Conservation (phyloP, 768 basidiomycete genomes). For the Serendipita sp. region DNA sequence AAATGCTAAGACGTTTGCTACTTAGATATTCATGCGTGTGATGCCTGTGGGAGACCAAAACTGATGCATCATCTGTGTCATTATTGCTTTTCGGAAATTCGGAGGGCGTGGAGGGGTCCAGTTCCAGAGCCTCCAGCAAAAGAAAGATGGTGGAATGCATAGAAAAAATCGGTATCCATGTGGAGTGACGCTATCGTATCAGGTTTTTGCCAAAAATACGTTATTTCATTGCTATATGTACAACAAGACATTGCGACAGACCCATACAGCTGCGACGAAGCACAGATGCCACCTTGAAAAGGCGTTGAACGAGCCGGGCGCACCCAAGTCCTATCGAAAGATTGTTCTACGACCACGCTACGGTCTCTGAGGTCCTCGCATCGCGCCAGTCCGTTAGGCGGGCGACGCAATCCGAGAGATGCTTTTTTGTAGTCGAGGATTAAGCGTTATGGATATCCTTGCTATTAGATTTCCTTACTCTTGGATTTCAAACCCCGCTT, state of each 20-base stretch:
- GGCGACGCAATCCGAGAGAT: conserved; percentile 76
- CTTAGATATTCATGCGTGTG: conserved; percentile 76
- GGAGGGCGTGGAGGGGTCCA: conserved; percentile 42
- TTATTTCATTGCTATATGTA: conserved; percentile 30
- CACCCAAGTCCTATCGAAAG: conserved; percentile 78
- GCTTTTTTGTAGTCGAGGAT: conserved; percentile 60
- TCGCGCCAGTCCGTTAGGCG: conserved; percentile 52
- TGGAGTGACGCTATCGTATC: background rate
- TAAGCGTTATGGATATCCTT: conserved; percentile 41
- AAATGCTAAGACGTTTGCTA: conserved; percentile 9
- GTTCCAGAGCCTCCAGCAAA: background rate
- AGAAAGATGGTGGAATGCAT: conserved; percentile 4
- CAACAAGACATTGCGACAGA: conserved; percentile 82
- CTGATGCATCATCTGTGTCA: conserved; percentile 80
- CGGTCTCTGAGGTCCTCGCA: conserved; percentile 81
- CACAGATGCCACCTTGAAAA: conserved; percentile 29
- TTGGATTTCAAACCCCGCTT: no score
- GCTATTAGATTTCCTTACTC: no score
- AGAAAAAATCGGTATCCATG: no score
- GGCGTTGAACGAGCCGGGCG: conserved; percentile 32
- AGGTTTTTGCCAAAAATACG: no score
- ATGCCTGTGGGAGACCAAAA: conserved; percentile 79
- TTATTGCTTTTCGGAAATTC: conserved; percentile 59
- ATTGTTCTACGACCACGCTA: conserved; percentile 61
- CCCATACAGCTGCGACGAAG: conserved; percentile 58